phyloP scores from a whole-genome alignment of 2,329 filamentous ascomycete species.

The Pseudogymnoascus sp. region DNA sequence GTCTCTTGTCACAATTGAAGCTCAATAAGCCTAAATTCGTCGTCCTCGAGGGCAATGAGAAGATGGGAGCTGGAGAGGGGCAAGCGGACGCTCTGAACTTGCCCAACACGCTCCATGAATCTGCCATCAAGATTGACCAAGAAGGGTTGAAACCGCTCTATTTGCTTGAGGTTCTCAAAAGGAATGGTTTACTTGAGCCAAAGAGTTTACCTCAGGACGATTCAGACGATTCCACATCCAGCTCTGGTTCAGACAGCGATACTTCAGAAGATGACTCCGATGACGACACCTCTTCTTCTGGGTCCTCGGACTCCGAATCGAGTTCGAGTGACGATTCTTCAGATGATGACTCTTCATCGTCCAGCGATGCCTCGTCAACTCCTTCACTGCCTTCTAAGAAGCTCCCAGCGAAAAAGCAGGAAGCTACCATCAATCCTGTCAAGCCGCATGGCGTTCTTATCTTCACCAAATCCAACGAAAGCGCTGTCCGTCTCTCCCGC shows the following conservation, averaged over 20 bases:
- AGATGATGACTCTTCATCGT: constrained; percentile 12
- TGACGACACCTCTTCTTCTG: constrained; percentile 11
- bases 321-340: constrained; percentile 14
- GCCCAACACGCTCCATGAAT: constrained; percentile 55
- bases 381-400: constrained; percentile 11
- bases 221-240: constrained; percentile 29
- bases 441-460: constrained; percentile 51
- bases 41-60: constrained; percentile 51
- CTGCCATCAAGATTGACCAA: constrained; percentile 59
- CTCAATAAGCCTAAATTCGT: constrained; percentile 68
- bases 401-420: constrained; percentile 11
- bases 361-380: constrained; percentile 14
- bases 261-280: constrained; percentile 15
- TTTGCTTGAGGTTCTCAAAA: constrained; percentile 65
- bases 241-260: constrained; percentile 25
- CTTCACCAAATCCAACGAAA: constrained; percentile 86
- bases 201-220: constrained; percentile 18
- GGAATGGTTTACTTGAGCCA: constrained; percentile 36
- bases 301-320: constrained; percentile 23
- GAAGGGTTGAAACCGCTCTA: constrained; percentile 71
- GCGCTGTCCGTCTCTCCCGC: constrained; percentile 75
- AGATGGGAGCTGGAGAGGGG: constrained; percentile 35
- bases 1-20: constrained; percentile 65
- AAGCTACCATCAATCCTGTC: constrained; percentile 17
- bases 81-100: constrained; percentile 43